Evolutionary conservation across 768 basidiomycete species (phyloP).

Genomic region (Agaricus subrufescens): DNA sequence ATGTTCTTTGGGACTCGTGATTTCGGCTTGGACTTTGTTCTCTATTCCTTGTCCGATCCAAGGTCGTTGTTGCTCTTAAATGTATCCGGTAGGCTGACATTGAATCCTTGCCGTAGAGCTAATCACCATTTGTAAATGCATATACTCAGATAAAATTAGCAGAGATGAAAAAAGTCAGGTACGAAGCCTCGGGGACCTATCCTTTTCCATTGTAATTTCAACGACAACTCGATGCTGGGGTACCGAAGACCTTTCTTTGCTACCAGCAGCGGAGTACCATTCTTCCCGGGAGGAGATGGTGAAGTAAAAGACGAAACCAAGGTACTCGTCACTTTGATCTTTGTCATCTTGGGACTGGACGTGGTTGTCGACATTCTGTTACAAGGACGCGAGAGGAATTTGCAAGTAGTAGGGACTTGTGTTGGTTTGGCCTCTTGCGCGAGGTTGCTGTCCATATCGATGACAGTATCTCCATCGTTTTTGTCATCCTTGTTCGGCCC

Average conservation of each 20-base stretch:
- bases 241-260: background rate
- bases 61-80: background rate
- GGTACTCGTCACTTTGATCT: background rate
- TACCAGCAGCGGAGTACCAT: background rate
- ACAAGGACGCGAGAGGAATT: conserved; percentile 6
- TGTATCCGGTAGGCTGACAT: background rate
- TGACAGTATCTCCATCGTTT: background rate
- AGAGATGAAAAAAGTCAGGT: background rate
- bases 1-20: conserved; percentile 2
- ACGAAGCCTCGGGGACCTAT: conserved; percentile 8
- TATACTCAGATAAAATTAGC: background rate
- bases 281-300: conserved; percentile 2
- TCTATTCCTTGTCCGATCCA: background rate
- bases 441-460: conserved; percentile 5
- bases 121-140: background rate
- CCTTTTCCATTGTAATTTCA: conserved; percentile 6
- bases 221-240: background rate
- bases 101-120: background rate
- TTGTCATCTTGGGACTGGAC: conserved; percentile 2
- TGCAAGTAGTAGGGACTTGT: conserved; percentile 2
- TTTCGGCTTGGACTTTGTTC: conserved; percentile 1
- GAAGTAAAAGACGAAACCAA: conserved; percentile 6
- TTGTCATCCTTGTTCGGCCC: background rate
- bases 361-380: conserved; percentile 2
- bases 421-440: background rate